Base-by-base conservation (phyloP, 2,329 filamentous ascomycete species). In the Microdochium paspali region DNA sequence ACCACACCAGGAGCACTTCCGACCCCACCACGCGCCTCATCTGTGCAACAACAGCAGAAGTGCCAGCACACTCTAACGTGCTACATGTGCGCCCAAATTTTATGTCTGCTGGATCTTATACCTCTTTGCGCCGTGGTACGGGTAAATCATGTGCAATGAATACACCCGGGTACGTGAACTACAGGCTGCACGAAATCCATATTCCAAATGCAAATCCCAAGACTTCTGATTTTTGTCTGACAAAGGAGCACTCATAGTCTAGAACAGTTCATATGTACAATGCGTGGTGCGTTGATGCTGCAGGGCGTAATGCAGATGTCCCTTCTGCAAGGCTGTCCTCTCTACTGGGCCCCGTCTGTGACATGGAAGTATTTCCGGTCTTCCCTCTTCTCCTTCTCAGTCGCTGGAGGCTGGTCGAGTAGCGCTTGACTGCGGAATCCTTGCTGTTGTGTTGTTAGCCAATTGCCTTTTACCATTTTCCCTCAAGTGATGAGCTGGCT, bases 351-450 rank as follows among this genome's bases (percentile, higher is more conserved):
- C 26, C 24, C 85, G 65, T 95, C 88, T 63, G 89, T 73, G 51
- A 98, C 90, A 67, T 98, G 93, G 66, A 97, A 73, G 67, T 95
- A 98, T 76, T 96, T 93, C 79, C 84, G 93, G 70, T 97, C 90
- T 68, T 97, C 90, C 59, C 80, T 78, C 78, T 84, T 93, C 77
- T 98, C 93, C 68, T 85, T 87, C 72, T 96, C 91, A 28, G 91
- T 96, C 61, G 91, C 84, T 44, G 93, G 91, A 45, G 93, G 93
- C 56, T 97, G 77, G 64, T 98, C 91, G 68, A 94, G 95, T 79
- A 84, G 93, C 60, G 83, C 80, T 49, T 85, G 80, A 69, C 87
- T 91, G 64, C 93, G 85, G 76, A 88, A 96, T 66, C 83, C 85
- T 86, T 94, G 86, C 87, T 91, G 58, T 40, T 7, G 35, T 5